phyloP scores from a whole-genome alignment of 108 stramenopile species.

The Licmophora abbreviata region DNA sequence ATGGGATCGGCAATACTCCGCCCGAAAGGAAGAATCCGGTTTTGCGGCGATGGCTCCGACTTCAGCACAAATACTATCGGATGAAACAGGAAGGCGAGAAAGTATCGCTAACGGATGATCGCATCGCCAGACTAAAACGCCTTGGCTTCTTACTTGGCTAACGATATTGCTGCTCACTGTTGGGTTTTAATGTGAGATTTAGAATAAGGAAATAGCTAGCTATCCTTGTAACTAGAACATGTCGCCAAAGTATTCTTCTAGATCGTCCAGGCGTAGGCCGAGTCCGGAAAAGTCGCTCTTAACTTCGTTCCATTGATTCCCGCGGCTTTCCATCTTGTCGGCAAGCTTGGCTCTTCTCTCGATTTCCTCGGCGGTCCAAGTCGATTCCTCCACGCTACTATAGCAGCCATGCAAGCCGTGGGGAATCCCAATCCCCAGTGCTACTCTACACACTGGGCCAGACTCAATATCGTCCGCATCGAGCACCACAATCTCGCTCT shows the following conservation, averaged over 20 bases:
- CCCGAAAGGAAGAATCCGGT: too few species aligned
- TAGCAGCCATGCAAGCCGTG: conserved; percentile 81
- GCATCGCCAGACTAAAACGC: conserved; percentile 23
- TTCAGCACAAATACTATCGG: conserved; percentile 24
- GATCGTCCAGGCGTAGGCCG: conserved; percentile 79
- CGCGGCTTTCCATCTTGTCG: conserved; percentile 78
- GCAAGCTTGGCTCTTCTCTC: conserved; percentile 69
- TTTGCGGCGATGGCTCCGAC: conserved; percentile 11
- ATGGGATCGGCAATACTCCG: conserved; percentile 2
- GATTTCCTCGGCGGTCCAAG: conserved; percentile 70
- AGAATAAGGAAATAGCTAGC: not conserved
- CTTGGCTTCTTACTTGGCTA: conserved; percentile 56
- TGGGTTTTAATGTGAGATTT: not conserved
- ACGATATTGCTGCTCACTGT: too few species aligned
- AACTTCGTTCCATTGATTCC: conserved; percentile 84
- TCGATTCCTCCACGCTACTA: conserved; percentile 47
- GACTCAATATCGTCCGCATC: conserved; percentile 38
- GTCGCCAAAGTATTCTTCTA: conserved; percentile 80
- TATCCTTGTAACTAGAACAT: conserved; percentile 19
- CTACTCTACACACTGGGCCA: conserved; percentile 62
- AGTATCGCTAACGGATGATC: conserved; percentile 28
- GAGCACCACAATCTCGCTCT: conserved; percentile 59
- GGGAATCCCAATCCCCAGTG: conserved; percentile 65
- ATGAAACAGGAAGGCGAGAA: conserved; percentile 19
- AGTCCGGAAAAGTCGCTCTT: conserved; percentile 86